Conservation (phyloP, 129 eudicot species). For the Scalesia atractyloides region DNA sequence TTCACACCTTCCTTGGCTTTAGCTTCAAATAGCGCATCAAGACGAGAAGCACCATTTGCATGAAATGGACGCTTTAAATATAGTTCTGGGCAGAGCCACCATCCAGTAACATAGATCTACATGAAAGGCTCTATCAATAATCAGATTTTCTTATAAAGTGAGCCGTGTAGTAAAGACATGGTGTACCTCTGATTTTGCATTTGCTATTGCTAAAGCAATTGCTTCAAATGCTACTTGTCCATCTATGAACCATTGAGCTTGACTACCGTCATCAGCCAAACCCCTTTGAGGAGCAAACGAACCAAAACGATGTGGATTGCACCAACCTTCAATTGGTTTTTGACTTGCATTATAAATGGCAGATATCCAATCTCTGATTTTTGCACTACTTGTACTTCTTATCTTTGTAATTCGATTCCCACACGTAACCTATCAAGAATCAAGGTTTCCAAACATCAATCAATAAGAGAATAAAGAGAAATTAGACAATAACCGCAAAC, state of each 20-base stretch:
- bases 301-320: constrained; percentile 79
- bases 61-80: constrained; percentile 87
- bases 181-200: constrained; percentile 86
- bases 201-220: constrained; percentile 79
- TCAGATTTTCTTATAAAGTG: neutral
- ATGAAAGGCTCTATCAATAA: constrained; percentile 20
- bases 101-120: constrained; percentile 94
- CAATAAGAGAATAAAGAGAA: constrained; percentile 13
- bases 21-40: constrained; percentile 84
- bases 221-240: constrained; percentile 92
- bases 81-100: constrained; percentile 99
- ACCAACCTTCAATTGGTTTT: constrained; percentile 78
- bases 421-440: constrained; percentile 62
- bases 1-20: constrained; percentile 97
- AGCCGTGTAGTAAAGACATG: constrained; percentile 5
- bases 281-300: constrained; percentile 92
- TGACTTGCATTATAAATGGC: constrained; percentile 72
- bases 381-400: constrained; percentile 70
- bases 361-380: constrained; percentile 73
- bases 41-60: constrained; percentile 62
- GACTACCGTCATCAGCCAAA: constrained; percentile 67
- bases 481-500: neutral
- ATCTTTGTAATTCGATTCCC: constrained; percentile 64
- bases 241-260: constrained; percentile 98
- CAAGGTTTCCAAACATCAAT: constrained; percentile 16